These are phyloP conservation scores for Russula abietina DNA, from an alignment of 768 basidiomycete species.

Conservation along the genomic window DNA sequence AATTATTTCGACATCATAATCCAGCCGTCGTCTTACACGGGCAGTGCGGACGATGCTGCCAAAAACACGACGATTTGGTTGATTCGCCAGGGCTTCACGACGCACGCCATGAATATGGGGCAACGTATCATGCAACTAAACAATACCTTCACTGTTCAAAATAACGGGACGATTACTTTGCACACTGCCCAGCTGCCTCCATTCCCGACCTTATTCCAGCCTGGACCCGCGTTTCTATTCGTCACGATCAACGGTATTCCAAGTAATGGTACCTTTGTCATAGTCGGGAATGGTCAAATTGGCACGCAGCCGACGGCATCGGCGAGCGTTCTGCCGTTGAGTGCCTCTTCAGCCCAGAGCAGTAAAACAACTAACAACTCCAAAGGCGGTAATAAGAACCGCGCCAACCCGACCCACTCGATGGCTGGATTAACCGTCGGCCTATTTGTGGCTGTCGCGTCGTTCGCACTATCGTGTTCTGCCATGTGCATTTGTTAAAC, in stretches of 20 bases:
- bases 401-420: neutral
- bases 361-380: neutral
- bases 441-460: neutral
- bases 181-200: slow-evolving; percentile 81
- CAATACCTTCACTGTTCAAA: slow-evolving; percentile 75
- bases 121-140: slow-evolving; percentile 78
- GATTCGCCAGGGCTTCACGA: slow-evolving; percentile 79
- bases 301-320: slow-evolving; percentile 54
- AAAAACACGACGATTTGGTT: slow-evolving; percentile 70
- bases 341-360: slow-evolving; percentile 30
- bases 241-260: slow-evolving; percentile 64
- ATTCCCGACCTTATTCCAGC: slow-evolving; percentile 78
- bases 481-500: neutral
- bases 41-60: slow-evolving; percentile 60
- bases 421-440: neutral
- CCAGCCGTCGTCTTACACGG: slow-evolving; percentile 56
- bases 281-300: slow-evolving; percentile 71
- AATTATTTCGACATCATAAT: slow-evolving; percentile 68
- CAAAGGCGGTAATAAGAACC: neutral
- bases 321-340: slow-evolving; percentile 45
- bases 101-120: slow-evolving; percentile 84
- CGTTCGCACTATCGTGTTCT: neutral
- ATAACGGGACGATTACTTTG: slow-evolving; percentile 65
- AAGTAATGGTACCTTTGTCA: slow-evolving; percentile 44
- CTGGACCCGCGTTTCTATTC: slow-evolving; percentile 80